Conservation (phyloP, 441 rosid genomes). For the Erodium chrysanthum region DNA sequence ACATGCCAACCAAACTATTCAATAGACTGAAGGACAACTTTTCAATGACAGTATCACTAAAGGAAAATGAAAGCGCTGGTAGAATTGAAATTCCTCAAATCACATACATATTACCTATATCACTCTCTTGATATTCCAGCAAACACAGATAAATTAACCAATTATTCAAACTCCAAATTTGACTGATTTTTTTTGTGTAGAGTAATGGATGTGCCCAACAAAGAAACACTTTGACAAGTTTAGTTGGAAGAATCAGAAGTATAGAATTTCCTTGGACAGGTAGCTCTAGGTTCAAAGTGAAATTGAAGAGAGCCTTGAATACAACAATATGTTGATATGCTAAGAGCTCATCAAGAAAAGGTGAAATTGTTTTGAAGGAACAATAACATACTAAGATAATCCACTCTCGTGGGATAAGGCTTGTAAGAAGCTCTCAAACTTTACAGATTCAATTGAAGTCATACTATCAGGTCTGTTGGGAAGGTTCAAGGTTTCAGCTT, state of each 20-base stretch:
- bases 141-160: not conserved
- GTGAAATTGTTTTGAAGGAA: not conserved
- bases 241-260: not conserved
- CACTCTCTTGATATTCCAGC: not conserved
- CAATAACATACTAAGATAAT: conserved; percentile 4
- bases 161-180: not conserved
- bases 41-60: too few relatives aligned
- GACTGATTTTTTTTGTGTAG: not conserved
- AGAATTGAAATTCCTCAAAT: too few relatives aligned
- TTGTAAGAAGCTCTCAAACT: not conserved
- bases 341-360: not conserved
- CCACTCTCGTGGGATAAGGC: not conserved
- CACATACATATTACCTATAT: not conserved
- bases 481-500: not conserved
- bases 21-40: too few relatives aligned
- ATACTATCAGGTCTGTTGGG: not conserved
- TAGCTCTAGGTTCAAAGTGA: not conserved
- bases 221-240: not conserved
- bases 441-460: not conserved
- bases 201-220: not conserved
- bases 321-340: not conserved
- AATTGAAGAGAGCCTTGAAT: not conserved
- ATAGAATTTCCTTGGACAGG: not conserved
- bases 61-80: too few relatives aligned
- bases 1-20: too few relatives aligned